Percentiles rank a stretch among this genome's conserved stretches.
phyloP scores from a whole-genome alignment of 2,329 filamentous ascomycete species.

The Harringtonia aguacate region DNA sequence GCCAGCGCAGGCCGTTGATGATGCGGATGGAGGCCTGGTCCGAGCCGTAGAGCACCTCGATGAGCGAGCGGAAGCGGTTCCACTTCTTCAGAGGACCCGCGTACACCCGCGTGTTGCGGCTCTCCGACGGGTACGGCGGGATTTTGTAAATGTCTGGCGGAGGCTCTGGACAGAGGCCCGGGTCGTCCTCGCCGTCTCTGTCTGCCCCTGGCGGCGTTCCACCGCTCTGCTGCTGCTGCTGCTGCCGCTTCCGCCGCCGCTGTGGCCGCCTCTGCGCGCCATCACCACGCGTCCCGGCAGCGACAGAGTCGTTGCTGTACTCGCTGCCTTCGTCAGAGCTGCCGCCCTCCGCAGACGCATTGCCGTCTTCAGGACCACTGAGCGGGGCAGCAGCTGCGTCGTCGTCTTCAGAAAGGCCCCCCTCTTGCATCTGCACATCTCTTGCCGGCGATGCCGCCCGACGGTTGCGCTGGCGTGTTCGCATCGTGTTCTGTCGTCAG shows the following conservation, averaged over 20 bases:
- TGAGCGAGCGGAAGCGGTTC: constrained; percentile 21
- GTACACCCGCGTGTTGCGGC: constrained; percentile 19
- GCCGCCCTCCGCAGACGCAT: background rate
- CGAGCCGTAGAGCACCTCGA: constrained; percentile 32
- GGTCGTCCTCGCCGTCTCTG: no score
- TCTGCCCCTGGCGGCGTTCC: no score
- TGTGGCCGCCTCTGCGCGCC: background rate
- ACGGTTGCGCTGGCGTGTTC: no score
- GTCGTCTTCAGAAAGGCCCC: no score
- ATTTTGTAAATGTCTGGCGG: constrained; percentile 5
- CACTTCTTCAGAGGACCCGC: constrained; percentile 25
- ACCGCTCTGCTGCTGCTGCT: background rate
- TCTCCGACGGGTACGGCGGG: constrained; percentile 8
- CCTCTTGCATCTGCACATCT: no score
- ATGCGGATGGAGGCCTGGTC: constrained; percentile 22
- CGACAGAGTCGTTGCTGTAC: background rate
- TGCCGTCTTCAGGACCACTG: background rate
- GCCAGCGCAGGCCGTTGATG: constrained; percentile 26
- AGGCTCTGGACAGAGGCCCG: background rate
- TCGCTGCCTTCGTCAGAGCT: background rate
- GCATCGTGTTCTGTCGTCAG: no score
- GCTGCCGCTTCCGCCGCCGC: background rate
- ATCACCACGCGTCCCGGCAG: background rate
- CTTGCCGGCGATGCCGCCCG: no score
- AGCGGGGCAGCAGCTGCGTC: no score